phyloP scores from a whole-genome alignment of 257 asterid genomes.

The Misopates orontium region DNA sequence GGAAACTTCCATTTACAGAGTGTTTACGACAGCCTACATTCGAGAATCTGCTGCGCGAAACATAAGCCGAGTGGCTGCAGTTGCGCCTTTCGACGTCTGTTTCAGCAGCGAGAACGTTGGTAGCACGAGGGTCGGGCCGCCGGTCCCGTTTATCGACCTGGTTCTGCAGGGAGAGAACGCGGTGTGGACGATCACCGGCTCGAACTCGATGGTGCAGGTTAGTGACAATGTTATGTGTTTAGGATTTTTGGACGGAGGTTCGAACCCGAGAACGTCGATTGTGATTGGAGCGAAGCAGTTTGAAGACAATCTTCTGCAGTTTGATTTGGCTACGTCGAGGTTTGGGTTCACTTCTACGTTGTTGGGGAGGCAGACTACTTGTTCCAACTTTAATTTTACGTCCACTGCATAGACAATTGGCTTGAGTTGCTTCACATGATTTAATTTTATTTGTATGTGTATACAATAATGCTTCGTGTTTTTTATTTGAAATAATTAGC shows the following conservation, averaged over 20 bases:
- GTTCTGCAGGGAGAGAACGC: slow-evolving; percentile 51
- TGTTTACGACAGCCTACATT: slow-evolving; percentile 35
- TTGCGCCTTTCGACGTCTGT: slow-evolving; percentile 63
- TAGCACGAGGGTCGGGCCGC: slow-evolving; percentile 51
- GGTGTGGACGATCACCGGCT: slow-evolving; percentile 56
- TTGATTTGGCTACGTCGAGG: slow-evolving; percentile 61
- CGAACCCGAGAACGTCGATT: slow-evolving; percentile 47
- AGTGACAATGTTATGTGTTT: slow-evolving; percentile 46
- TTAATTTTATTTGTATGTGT: not conserved
- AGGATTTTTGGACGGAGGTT: slow-evolving; percentile 57
- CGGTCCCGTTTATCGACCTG: slow-evolving; percentile 51
- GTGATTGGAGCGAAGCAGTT: slow-evolving; percentile 62
- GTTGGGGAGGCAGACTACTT: slow-evolving; percentile 46
- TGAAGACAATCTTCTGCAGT: slow-evolving; percentile 45
- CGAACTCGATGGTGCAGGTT: slow-evolving; percentile 59
- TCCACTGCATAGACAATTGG: slow-evolving; percentile 33
- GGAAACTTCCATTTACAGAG: slow-evolving; percentile 52
- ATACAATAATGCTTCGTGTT: not conserved
- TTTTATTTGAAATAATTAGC: not conserved
- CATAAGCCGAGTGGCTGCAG: slow-evolving; percentile 39
- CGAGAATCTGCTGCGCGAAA: slow-evolving; percentile 41
- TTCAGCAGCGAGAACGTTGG: slow-evolving; percentile 37
- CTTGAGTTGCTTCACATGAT: not conserved
- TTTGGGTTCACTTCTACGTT: slow-evolving; percentile 55
- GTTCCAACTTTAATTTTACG: slow-evolving; percentile 77